Conservation (phyloP, 1,284 basidiomycete species). For the Lentinula novae-zelandiae region DNA sequence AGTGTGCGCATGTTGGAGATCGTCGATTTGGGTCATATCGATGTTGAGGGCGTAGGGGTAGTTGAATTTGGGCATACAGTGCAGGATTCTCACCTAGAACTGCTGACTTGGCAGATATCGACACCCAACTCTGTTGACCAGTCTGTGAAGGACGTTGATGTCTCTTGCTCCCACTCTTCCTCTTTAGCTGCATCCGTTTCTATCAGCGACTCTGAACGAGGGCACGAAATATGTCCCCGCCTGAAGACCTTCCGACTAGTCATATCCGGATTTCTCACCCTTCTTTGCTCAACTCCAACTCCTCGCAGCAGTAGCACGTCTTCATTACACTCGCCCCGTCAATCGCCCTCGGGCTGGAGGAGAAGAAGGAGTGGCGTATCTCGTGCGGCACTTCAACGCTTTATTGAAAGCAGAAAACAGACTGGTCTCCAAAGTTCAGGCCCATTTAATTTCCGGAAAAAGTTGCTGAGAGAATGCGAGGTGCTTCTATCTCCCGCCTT, state of each 20-base stretch:
- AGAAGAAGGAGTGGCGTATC: neutral
- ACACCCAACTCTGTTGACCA: neutral
- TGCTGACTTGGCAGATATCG: neutral
- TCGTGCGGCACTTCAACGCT: neutral
- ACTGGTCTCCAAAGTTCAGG: neutral
- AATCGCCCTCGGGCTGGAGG: neutral
- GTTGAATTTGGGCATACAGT: neutral
- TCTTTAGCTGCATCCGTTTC: too few species aligned
- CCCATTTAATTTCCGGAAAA: neutral
- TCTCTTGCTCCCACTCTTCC: neutral
- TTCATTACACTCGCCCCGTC: neutral
- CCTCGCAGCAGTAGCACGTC: neutral
- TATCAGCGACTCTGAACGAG: neutral
- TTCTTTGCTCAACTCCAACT: neutral
- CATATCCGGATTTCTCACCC: neutral
- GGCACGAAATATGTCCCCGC: neutral
- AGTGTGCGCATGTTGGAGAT: neutral
- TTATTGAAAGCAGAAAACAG: neutral
- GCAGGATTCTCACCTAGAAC: conserved; percentile 1
- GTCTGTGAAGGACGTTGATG: too few species aligned
- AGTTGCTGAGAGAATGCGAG: neutral
- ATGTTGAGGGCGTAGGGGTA: neutral
- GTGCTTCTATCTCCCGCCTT: neutral
- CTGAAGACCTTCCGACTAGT: conserved; percentile 2
- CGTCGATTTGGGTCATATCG: neutral